Conservation (phyloP, 768 basidiomycete genomes). For the Leccinum disarticulatum region DNA sequence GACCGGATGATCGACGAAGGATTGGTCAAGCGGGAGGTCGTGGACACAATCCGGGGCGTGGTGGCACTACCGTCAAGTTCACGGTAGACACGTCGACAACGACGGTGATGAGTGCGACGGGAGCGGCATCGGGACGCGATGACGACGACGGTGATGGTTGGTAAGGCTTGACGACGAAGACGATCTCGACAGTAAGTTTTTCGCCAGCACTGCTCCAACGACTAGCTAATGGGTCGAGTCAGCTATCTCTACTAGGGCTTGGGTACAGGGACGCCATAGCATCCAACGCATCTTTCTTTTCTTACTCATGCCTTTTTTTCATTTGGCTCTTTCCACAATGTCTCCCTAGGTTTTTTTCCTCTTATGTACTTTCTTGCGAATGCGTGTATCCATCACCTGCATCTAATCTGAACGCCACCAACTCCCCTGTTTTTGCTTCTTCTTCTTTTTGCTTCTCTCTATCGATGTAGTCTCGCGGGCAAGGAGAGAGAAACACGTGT, state of each 20-base stretch:
- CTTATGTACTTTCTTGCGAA: background rate
- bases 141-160: background rate
- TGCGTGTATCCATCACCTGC: background rate
- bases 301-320: background rate
- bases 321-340: background rate
- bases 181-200: conserved; percentile 1
- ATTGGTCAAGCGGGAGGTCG: conserved; percentile 11
- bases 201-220: too few species aligned
- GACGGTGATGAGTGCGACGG: background rate
- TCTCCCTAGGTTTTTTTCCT: background rate
- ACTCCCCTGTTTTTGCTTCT: background rate
- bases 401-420: background rate
- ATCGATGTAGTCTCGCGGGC: background rate
- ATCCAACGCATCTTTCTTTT: background rate
- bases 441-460: background rate
- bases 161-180: too few species aligned
- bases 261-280: background rate
- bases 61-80: conserved; percentile 11
- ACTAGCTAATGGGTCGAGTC: background rate
- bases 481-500: background rate
- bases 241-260: background rate
- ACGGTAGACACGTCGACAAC: background rate
- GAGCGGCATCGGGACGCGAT: background rate
- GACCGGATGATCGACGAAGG: conserved; percentile 14
- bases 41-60: conserved; percentile 13